Evolutionary conservation across 1,139 yeast species (phyloP).

Genomic region (Blastobotrys buckinghamii): DNA sequence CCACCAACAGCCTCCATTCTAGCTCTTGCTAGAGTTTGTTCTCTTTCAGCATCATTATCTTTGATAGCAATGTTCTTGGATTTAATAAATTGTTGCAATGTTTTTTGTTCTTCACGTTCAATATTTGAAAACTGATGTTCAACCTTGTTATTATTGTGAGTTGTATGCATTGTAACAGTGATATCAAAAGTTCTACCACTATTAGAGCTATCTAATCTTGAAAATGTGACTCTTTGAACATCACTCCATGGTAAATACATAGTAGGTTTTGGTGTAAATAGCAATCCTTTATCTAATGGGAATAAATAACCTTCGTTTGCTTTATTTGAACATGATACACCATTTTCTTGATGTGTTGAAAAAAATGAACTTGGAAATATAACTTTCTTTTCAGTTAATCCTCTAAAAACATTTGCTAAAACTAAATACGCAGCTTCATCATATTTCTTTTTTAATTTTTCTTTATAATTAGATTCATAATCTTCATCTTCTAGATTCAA

Average conservation of each 20-base stretch:
- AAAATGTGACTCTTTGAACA: slow-evolving; percentile 67
- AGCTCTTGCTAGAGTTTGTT: slow-evolving; percentile 54
- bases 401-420: slow-evolving; percentile 82
- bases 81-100: slow-evolving; percentile 68
- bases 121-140: slow-evolving; percentile 79
- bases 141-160: too few relatives aligned
- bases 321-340: slow-evolving; percentile 84
- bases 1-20: slow-evolving; percentile 68
- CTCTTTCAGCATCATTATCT: slow-evolving; percentile 86
- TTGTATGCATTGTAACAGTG: slow-evolving; percentile 61
- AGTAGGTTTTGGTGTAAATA: slow-evolving; percentile 92
- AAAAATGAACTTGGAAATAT: slow-evolving; percentile 82
- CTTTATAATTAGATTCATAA: slow-evolving; percentile 69
- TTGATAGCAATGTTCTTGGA: slow-evolving; percentile 74
- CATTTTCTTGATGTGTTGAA: slow-evolving; percentile 63
- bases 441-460: slow-evolving; percentile 65
- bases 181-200: slow-evolving; percentile 91
- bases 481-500: slow-evolving; percentile 81
- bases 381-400: slow-evolving; percentile 80
- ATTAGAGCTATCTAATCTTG: slow-evolving; percentile 78
- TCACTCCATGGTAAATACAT: slow-evolving; percentile 85
- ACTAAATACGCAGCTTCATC: slow-evolving; percentile 83
- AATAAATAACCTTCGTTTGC: slow-evolving; percentile 94
- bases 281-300: slow-evolving; percentile 82
- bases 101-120: slow-evolving; percentile 81